These are phyloP conservation scores for Populus trichocarpa DNA, from an alignment of 441 rosid species.

Conservation along the genomic window DNA sequence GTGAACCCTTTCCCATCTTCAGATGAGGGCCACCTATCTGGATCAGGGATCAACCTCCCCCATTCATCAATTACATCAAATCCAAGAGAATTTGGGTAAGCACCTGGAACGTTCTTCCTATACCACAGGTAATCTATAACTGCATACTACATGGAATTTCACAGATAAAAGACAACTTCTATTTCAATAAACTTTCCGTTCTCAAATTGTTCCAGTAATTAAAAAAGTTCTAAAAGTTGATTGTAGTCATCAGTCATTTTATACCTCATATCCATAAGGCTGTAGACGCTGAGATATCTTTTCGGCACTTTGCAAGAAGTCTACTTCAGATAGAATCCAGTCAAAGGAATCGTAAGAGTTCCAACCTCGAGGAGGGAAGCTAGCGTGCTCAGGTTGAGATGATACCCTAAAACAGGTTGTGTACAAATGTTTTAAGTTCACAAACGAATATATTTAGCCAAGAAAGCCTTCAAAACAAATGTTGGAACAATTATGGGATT, in stretches of 20 bases:
- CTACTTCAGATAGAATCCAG: conserved; percentile 83
- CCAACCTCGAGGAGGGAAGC: conserved; percentile 94
- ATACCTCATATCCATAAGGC: conserved; percentile 75
- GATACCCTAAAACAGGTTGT: conserved; percentile 38
- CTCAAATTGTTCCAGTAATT: neutral
- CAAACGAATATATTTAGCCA: neutral
- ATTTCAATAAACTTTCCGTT: neutral
- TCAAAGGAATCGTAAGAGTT: conserved; percentile 89
- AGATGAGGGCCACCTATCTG: conserved; percentile 87
- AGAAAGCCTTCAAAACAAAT: neutral
- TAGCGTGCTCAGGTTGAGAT: conserved; percentile 38
- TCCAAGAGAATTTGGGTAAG: conserved; percentile 63
- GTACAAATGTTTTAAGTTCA: neutral
- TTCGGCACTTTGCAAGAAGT: conserved; percentile 72
- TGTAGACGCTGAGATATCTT: conserved; percentile 56
- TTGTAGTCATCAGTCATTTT: neutral
- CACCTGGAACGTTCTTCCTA: conserved; percentile 72
- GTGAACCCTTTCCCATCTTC: conserved; percentile 69
- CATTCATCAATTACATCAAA: conserved; percentile 91
- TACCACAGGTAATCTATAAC: conserved; percentile 98
- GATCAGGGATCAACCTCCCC: conserved; percentile 92
- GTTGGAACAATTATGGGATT: neutral
- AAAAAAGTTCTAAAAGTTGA: neutral
- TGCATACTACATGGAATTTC: conserved; percentile 58
- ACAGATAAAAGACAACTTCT: neutral